Evolutionary conservation across 768 basidiomycete genomes (phyloP).

Genomic region (Phaeolepiota aurea): DNA sequence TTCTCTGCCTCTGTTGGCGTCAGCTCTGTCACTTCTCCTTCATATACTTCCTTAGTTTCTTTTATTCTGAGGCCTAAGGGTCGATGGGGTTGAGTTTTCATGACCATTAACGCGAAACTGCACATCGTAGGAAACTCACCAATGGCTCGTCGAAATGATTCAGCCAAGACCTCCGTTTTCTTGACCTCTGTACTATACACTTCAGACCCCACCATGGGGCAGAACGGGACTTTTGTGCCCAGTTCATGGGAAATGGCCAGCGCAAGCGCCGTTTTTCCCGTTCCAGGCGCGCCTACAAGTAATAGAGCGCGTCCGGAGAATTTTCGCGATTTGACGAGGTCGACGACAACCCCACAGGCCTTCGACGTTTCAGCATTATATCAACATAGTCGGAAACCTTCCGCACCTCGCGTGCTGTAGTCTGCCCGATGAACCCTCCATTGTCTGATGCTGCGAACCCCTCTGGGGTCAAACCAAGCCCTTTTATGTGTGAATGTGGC

Average conservation of each 20-base stretch:
- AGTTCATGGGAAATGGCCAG: constrained; percentile 94
- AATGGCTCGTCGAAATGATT: constrained; percentile 91
- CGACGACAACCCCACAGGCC: constrained; percentile 89
- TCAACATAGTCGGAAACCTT: background rate
- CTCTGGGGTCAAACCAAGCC: constrained; percentile 81
- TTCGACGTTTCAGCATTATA: constrained; percentile 16
- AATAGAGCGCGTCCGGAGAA: constrained; percentile 91
- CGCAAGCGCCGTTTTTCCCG: constrained; percentile 96
- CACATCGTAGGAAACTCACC: constrained; percentile 62
- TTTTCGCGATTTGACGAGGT: constrained; percentile 84
- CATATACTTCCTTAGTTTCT: constrained; percentile 98
- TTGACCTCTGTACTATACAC: constrained; percentile 97
- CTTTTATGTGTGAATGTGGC: constrained; percentile 95
- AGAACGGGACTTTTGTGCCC: constrained; percentile 92
- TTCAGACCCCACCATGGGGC: constrained; percentile 97
- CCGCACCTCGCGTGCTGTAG: constrained; percentile 79
- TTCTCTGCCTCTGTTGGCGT: constrained; percentile 97
- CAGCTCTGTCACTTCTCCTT: constrained; percentile 95
- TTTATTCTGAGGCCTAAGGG: constrained; percentile 86
- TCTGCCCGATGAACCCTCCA: constrained; percentile 89
- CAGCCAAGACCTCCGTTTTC: constrained; percentile 96
- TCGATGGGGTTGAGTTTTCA: too few relatives aligned
- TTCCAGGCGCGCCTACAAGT: constrained; percentile 92
- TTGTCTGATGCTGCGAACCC: constrained; percentile 66
- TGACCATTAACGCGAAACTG: too few relatives aligned